Evolutionary conservation across 2,329 filamentous ascomycete genomes (phyloP), one percentile per base, ranked within the genome.

Genomic region (Neonectria sp.): DNA sequence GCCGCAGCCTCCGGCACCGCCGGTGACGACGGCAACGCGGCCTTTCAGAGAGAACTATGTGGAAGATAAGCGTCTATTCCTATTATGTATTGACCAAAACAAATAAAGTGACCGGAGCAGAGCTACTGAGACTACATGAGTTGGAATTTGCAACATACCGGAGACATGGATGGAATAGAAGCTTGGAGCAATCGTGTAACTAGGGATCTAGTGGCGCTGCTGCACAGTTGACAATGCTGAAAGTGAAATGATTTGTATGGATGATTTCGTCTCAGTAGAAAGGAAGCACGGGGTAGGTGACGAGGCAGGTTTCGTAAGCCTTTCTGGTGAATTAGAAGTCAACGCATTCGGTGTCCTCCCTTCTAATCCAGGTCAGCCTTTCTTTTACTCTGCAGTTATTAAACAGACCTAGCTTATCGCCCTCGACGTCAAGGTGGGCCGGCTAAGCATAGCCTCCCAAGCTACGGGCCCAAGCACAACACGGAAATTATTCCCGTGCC

Each of bases 1-100:
- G 45, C 90, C 90, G 73, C 91, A 91, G 0, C 90, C 90, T 12
- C 86, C 86, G 5, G 86, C 89, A 12, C 84, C 89, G 49, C 89
- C 88, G 71, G 79, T 83, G 53, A 83, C 78, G 57, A 83, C 79
- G 65, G 78, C 81, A 35, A 81, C 77, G 31, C 85, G 83, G 21
- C 84, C 85, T 67, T 83, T 80, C 5, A 88, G 75, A 1, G 83
- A 85, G 68, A 88, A 86, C 84, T 86, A 52, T 1, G 15, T 24
- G 13, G 0, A n/a, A 11, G 4, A 48, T 62, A 24, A 70, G 65
- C 27, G 48, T 43, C 27, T 27, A 13, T 52, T 21, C 13, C 8
- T 2, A 6, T 49, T 51, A 4, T 5, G 11, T 15, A 6, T 52
- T 21, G 7, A 35, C 3, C 15, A 40, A n/a, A n/a, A 6, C 6